A percentile compares a stretch with the other conserved stretches of the same genome.
Evolutionary conservation across 2,329 filamentous ascomycete genomes (phyloP).

Genomic region (Verticillium tricorpus): DNA sequence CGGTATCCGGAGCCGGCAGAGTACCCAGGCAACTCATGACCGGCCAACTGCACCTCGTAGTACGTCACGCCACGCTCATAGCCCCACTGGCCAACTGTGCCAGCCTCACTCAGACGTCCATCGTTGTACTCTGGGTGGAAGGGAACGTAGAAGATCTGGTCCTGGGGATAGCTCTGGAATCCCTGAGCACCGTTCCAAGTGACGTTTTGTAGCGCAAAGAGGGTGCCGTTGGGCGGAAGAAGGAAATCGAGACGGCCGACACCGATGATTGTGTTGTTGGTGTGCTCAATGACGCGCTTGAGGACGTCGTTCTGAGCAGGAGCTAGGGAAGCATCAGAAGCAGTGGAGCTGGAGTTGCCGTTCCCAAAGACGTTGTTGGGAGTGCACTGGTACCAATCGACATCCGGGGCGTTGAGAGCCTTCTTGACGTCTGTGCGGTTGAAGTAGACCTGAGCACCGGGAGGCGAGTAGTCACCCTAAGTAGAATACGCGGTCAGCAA

Average conservation of each 20-base stretch:
- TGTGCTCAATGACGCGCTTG: slow-evolving; percentile 22
- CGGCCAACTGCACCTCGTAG: slow-evolving; percentile 11
- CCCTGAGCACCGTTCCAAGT: slow-evolving; percentile 64
- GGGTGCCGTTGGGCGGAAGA: slow-evolving; percentile 57
- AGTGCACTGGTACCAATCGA: slow-evolving; percentile 21
- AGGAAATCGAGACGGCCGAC: slow-evolving; percentile 42
- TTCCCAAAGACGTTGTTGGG: slow-evolving; percentile 18
- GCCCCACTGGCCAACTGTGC: slow-evolving; percentile 10
- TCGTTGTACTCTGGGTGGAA: slow-evolving; percentile 24
- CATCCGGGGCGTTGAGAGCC: slow-evolving; percentile 59
- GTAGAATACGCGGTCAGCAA: neutral
- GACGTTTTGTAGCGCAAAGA: slow-evolving; percentile 67
- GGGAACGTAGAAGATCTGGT: slow-evolving; percentile 7
- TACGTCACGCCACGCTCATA: slow-evolving; percentile 14
- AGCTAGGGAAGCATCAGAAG: slow-evolving; percentile 7
- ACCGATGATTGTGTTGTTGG: slow-evolving; percentile 26
- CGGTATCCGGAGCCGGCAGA: slow-evolving; percentile 21
- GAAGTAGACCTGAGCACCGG: slow-evolving; percentile 62
- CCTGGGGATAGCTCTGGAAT: slow-evolving; percentile 46
- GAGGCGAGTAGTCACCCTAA: slow-evolving; percentile 54
- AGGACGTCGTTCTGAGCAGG: slow-evolving; percentile 12
- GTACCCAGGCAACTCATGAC: slow-evolving; percentile 22
- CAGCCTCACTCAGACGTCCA: slow-evolving; percentile 6
- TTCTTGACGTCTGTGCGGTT: slow-evolving; percentile 65
- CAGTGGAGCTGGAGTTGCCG: slow-evolving; percentile 5